Conservation (phyloP, 2,329 filamentous ascomycete genomes). For the Alternaria viburni region DNA sequence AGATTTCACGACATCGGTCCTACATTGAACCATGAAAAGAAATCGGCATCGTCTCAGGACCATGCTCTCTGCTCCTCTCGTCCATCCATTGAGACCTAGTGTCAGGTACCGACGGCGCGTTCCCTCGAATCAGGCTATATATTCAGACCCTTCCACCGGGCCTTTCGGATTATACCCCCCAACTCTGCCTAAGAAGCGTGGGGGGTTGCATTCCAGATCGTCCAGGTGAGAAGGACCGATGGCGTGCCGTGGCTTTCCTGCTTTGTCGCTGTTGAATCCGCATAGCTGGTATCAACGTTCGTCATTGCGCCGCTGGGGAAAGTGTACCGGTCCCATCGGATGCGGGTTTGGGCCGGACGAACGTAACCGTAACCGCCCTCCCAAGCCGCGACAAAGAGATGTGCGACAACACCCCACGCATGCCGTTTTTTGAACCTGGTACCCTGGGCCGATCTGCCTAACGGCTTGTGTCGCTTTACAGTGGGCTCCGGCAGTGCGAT, state of each 20-base stretch:
- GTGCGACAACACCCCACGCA: conserved; percentile 3
- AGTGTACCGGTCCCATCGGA: conserved; percentile 7
- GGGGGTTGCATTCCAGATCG: conserved; percentile 1
- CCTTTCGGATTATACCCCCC: not conserved
- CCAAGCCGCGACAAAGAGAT: not conserved
- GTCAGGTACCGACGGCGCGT: conserved; percentile 4
- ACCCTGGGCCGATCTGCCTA: conserved; percentile 16
- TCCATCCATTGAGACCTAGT: not conserved
- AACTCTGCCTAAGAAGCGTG: conserved; percentile 4
- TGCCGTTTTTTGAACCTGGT: conserved; percentile 11
- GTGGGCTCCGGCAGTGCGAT: not conserved
- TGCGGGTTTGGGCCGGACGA: conserved; percentile 1
- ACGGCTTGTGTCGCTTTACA: conserved; percentile 5
- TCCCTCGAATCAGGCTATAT: conserved; percentile 7
- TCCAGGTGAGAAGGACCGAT: conserved; percentile 4
- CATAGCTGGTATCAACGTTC: conserved; percentile 4
- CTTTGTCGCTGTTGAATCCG: not conserved
- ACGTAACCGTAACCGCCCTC: conserved; percentile 1
- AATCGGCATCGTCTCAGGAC: not conserved
- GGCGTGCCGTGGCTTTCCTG: not conserved
- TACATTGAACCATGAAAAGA: not conserved
- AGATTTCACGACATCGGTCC: not conserved
- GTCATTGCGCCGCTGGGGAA: conserved; percentile 8
- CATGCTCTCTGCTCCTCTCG: not conserved
- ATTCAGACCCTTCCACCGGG: conserved; percentile 2